These are phyloP conservation scores for Pycnococcus provasolii DNA, from an alignment of 139 green algal species.

Conservation along the genomic window DNA sequence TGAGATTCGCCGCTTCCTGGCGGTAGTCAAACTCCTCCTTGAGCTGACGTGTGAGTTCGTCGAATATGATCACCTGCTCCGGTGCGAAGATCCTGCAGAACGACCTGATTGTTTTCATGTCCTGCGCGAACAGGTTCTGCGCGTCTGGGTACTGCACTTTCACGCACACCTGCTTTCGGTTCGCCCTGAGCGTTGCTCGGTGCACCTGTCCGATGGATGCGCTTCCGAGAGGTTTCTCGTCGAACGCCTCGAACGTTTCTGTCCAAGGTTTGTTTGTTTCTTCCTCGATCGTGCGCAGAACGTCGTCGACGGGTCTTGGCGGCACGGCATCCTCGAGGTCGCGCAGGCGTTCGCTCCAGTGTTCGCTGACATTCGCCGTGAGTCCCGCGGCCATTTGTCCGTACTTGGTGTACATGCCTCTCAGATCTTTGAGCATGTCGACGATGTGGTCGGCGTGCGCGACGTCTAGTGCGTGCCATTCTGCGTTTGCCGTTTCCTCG, in stretches of 20 bases:
- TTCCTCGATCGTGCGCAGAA: neutral
- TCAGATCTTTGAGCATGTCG: slow-evolving; percentile 13
- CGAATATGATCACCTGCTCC: slow-evolving; percentile 21
- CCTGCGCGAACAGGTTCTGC: slow-evolving; percentile 21
- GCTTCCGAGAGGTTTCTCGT: slow-evolving; percentile 22
- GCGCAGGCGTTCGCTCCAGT: slow-evolving; percentile 14
- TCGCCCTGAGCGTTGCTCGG: slow-evolving; percentile 14
- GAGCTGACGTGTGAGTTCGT: slow-evolving; percentile 29
- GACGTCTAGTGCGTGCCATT: slow-evolving; percentile 5
- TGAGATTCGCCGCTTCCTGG: slow-evolving; percentile 22
- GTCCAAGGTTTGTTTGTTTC: neutral
- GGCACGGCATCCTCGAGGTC: slow-evolving; percentile 12
- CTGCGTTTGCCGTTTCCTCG: slow-evolving; percentile 3
- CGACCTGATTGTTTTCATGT: slow-evolving; percentile 23
- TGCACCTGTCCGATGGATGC: slow-evolving; percentile 31
- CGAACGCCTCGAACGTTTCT: slow-evolving; percentile 10
- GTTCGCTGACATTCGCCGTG: slow-evolving; percentile 3
- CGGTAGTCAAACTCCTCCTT: slow-evolving; percentile 33
- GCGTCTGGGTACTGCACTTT: slow-evolving; percentile 28
- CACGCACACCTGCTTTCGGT: slow-evolving; percentile 13
- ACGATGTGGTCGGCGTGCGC: slow-evolving; percentile 1
- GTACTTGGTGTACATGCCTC: slow-evolving; percentile 32
- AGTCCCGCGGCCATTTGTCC: slow-evolving; percentile 18
- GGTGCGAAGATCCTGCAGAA: slow-evolving; percentile 26
- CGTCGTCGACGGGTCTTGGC: neutral